phyloP scores from a whole-genome alignment of 208 protist species.

The Acanthamoeba lugdunensis region DNA sequence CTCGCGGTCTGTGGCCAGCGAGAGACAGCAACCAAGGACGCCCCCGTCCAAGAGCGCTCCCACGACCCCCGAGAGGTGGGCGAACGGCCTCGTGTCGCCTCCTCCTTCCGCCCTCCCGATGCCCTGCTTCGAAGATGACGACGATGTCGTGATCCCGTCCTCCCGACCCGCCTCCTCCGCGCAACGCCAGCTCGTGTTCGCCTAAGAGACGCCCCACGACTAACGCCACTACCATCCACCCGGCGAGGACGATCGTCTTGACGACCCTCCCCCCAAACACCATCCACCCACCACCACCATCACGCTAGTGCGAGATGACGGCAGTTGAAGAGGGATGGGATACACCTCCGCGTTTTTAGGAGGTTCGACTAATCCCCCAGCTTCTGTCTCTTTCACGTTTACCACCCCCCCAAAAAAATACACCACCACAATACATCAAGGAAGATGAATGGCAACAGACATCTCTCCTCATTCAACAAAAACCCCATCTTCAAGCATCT shows the following conservation, averaged over 20 bases:
- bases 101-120: constrained; percentile 10
- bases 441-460: neutral
- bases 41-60: neutral
- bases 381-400: neutral
- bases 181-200: constrained; percentile 44
- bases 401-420: neutral
- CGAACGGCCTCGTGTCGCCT: constrained; percentile 4
- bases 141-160: neutral
- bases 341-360: constrained; percentile 44
- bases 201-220: neutral
- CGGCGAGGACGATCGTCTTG: neutral
- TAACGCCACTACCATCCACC: neutral
- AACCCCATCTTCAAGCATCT: neutral
- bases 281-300: neutral
- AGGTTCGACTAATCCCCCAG: neutral
- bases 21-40: neutral
- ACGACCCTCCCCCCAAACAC: no score
- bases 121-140: constrained; percentile 39
- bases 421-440: no score
- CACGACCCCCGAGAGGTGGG: neutral
- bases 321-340: neutral
- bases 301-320: neutral
- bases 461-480: no score
- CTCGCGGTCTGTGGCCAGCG: neutral
- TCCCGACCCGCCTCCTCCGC: neutral